Conservation (phyloP, 371 early-diverging fungal species). For the Rhizopus delemar region DNA sequence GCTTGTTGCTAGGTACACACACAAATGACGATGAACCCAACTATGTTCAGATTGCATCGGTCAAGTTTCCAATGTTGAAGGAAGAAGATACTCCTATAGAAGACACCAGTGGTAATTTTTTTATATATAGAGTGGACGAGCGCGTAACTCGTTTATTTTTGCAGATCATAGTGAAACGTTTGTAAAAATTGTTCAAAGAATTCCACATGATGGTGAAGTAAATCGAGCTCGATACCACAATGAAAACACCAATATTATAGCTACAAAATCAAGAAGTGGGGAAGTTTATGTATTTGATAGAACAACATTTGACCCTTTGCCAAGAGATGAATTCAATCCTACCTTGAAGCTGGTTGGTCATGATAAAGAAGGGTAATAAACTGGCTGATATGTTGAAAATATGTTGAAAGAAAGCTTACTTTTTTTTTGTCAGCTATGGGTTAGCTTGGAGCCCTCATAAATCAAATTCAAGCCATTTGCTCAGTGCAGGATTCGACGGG, state of each 20-base stretch:
- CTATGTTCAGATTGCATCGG: slow-evolving; percentile 92
- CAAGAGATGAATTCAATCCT: slow-evolving; percentile 79
- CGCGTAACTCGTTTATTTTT: neutral
- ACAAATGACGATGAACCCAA: slow-evolving; percentile 96
- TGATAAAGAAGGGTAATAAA: slow-evolving; percentile 86
- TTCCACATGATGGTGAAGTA: slow-evolving; percentile 96
- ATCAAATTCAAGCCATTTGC: slow-evolving; percentile 61
- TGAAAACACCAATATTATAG: slow-evolving; percentile 94
- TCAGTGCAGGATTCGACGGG: slow-evolving; percentile 87
- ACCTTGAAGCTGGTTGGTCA: slow-evolving; percentile 92
- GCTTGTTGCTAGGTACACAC: slow-evolving; percentile 94
- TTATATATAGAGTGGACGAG: slow-evolving; percentile 26
- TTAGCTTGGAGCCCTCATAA: slow-evolving; percentile 75
- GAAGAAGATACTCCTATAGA: slow-evolving; percentile 69
- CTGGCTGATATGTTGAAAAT: neutral
- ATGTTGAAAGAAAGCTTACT: neutral
- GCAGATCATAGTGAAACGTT: slow-evolving; percentile 77
- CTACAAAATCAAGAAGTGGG: slow-evolving; percentile 93
- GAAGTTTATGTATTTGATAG: slow-evolving; percentile 98
- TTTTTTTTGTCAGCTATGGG: slow-evolving; percentile 60
- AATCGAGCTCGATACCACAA: slow-evolving; percentile 97
- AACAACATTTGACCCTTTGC: slow-evolving; percentile 87
- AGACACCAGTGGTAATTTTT: slow-evolving; percentile 64
- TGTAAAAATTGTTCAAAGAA: slow-evolving; percentile 87
- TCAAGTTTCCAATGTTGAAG: slow-evolving; percentile 83